Conservation (phyloP, 371 early-diverging fungal genomes). For the Thermomucor indicae-seudaticae region DNA sequence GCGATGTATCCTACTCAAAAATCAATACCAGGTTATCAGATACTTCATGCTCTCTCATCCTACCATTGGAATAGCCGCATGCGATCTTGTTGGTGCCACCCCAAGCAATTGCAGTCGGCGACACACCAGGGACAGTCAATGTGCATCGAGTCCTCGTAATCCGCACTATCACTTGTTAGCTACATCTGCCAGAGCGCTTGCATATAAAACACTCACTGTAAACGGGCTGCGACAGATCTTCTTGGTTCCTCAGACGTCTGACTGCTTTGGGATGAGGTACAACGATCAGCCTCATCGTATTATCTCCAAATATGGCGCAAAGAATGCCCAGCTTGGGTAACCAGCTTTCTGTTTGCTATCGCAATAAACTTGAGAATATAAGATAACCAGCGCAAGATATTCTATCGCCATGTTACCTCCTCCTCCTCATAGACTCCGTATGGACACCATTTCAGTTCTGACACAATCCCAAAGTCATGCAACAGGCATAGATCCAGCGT, state of each 20-base stretch:
- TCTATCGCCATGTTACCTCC: background rate
- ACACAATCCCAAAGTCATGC: constrained; percentile 53
- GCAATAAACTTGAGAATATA: background rate
- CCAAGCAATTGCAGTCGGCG: constrained; percentile 18
- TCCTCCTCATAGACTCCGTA: constrained; percentile 42
- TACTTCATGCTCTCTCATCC: too few relatives aligned
- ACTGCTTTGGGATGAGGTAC: constrained; percentile 55
- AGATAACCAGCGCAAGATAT: background rate
- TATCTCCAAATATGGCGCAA: constrained; percentile 53
- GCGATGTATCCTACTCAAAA: constrained; percentile 12
- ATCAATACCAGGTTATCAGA: too few relatives aligned
- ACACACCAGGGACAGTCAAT: constrained; percentile 8
- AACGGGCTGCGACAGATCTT: constrained; percentile 9
- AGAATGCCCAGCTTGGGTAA: constrained; percentile 52
- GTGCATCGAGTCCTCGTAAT: constrained; percentile 10
- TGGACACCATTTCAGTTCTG: constrained; percentile 59
- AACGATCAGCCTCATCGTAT: constrained; percentile 43
- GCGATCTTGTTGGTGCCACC: constrained; percentile 20
- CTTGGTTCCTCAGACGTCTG: constrained; percentile 1
- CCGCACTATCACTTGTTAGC: constrained; percentile 10
- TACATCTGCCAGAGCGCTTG: background rate
- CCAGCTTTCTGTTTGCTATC: background rate
- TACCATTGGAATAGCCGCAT: constrained; percentile 23
- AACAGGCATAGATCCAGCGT: constrained; percentile 52
- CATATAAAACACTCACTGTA: constrained; percentile 23